Base-by-base conservation (phyloP, 768 basidiomycete species). In the Hysterangium stoloniferum region DNA sequence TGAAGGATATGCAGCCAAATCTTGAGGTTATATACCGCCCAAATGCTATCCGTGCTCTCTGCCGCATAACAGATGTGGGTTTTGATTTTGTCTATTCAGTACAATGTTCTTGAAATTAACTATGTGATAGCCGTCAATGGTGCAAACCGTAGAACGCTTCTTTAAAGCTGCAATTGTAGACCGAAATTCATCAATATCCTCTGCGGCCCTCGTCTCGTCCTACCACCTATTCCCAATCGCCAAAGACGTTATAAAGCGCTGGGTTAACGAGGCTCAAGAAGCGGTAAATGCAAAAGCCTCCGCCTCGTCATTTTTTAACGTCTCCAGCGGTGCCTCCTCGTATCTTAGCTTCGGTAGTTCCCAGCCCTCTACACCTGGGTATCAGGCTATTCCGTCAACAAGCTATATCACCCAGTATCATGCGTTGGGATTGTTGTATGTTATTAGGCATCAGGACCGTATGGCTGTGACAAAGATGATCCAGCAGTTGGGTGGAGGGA, bases 401-500 rank as follows among this genome's bases (percentile, higher is more conserved):
- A 96, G 92, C 65, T 86, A 86, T 66, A 88, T 96, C 67, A 82
- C 92, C 25, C 96, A 99, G 69, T 99, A 98, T 67, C 96, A 98
- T 62, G 94, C 92, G 2, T 74, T 99, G 31, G 95, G 95, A 17
- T 70, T 98, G 51, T 72, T 99, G 36, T 97, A 95, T 66, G 72
- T 91, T 54, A 97, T 99, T 61, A 82, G 96, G 37, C 91, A 95
- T 64, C 93, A 96, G 64, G 96, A 99, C 68, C 76, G 96, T 55
- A 99, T 98, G 96, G 96, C 96, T 3, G 82, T 98, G 29, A 97
- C 92, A 25, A 99, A 98, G 71, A 95, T 97, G 92, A 94, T 99
- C 45, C 95, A 98, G 66, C 95, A 98, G 64, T 77, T 97, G 15
- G 90, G 88, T 37, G 89, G 89, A 4, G 89, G 89, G 12, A 87